A percentile compares a stretch with the other conserved stretches of the same genome.
These are phyloP conservation scores for Ogataea minuta DNA, from an alignment of 805 yeast genomes.

Conservation along the genomic window DNA sequence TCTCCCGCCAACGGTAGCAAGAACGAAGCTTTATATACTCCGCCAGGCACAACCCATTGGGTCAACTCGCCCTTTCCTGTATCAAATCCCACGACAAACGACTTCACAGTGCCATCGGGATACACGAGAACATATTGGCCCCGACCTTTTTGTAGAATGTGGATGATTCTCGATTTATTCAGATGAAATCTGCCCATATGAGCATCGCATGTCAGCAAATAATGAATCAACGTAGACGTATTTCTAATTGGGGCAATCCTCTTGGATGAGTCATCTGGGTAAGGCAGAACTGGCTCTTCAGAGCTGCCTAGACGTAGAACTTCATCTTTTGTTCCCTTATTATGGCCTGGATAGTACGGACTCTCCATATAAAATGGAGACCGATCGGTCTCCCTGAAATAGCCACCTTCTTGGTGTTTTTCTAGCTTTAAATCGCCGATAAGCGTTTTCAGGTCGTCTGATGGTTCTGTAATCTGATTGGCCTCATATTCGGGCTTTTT, in stretches of 20 bases:
- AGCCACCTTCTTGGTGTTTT: constrained; percentile 57
- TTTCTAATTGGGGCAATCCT: constrained; percentile 34
- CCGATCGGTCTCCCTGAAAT: constrained; percentile 55
- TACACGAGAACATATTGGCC: constrained; percentile 55
- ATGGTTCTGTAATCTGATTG: constrained; percentile 17
- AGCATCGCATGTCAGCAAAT: constrained; percentile 48
- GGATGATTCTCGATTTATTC: constrained; percentile 52
- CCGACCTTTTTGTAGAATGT: constrained; percentile 52
- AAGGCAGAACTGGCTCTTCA: constrained; percentile 13
- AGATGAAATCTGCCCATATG: constrained; percentile 52
- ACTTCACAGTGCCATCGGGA: constrained; percentile 48
- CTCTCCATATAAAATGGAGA: constrained; percentile 43
- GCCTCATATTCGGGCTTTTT: constrained; percentile 24
- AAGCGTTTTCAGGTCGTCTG: constrained; percentile 28
- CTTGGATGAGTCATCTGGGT: constrained; percentile 17
- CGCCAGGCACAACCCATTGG: constrained; percentile 67
- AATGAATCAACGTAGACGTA: constrained; percentile 52
- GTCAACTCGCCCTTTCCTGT: constrained; percentile 45
- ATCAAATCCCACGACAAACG: constrained; percentile 54
- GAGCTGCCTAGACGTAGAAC: constrained; percentile 14
- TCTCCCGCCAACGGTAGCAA: constrained; percentile 37
- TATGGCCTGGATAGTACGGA: constrained; percentile 37
- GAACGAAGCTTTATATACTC: constrained; percentile 56
- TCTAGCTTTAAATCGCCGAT: constrained; percentile 37
- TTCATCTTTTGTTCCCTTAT: constrained; percentile 19